phyloP scores from a whole-genome alignment of 208 protist genomes.

The Trypanosomatidae sp. region DNA sequence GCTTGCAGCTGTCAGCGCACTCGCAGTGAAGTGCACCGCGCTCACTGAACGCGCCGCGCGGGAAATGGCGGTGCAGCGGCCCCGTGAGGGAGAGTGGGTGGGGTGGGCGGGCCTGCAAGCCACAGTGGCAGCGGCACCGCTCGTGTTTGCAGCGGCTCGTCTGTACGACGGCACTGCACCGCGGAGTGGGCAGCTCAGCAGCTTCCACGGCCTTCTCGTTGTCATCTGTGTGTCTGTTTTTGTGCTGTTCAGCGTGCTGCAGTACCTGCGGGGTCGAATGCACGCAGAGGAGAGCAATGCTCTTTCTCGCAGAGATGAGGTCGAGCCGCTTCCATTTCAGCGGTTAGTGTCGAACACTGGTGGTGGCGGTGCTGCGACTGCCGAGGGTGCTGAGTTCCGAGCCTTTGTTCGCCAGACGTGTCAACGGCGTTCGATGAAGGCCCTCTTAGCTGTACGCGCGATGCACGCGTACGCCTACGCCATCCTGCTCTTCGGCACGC shows the following conservation, averaged over 20 bases:
- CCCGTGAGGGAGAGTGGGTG: slow-evolving; percentile 11
- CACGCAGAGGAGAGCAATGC: slow-evolving; percentile 7
- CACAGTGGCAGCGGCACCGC: neutral
- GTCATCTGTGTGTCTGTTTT: neutral
- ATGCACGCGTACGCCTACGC: slow-evolving; percentile 30
- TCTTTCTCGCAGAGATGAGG: too few relatives aligned
- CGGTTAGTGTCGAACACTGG: too few relatives aligned
- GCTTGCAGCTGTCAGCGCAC: neutral
- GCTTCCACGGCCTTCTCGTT: neutral
- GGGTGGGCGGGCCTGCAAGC: neutral
- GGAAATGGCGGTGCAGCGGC: slow-evolving; percentile 18
- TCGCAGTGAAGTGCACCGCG: neutral
- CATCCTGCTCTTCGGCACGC: slow-evolving; percentile 4
- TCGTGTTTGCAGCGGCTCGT: slow-evolving; percentile 9
- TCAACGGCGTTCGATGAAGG: slow-evolving; percentile 53
- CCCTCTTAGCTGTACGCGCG: slow-evolving; percentile 29
- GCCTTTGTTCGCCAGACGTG: slow-evolving; percentile 54
- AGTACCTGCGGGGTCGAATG: neutral
- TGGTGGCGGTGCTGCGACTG: too few relatives aligned
- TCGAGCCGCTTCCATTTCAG: too few relatives aligned
- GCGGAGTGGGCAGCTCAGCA: too few relatives aligned
- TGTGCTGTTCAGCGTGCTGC: slow-evolving; percentile 3
- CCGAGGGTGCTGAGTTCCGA: too few relatives aligned
- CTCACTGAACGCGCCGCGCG: slow-evolving; percentile 1
- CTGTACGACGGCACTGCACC: slow-evolving; percentile 29